These are phyloP conservation scores for Corynascus novoguineensis DNA, from an alignment of 495 filamentous ascomycete genomes.

Conservation along the genomic window DNA sequence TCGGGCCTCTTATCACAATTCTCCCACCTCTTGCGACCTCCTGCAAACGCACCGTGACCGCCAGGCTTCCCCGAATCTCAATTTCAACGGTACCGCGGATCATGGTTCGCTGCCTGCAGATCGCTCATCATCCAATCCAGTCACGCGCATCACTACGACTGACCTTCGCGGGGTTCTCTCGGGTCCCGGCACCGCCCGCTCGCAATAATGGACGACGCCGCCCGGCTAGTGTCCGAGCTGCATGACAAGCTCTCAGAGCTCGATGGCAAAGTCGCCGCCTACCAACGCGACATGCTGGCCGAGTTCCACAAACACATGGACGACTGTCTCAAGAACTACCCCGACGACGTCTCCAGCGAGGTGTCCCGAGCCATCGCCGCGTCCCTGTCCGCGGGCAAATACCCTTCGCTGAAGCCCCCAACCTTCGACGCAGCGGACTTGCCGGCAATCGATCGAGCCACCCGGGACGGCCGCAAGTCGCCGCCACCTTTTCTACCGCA, in stretches of 20 bases:
- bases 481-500: conserved; percentile 40
- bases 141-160: conserved; percentile 21
- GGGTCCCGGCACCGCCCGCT: conserved; percentile 11
- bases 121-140: conserved; percentile 14
- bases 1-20: background rate
- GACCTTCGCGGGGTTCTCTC: background rate
- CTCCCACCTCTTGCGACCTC: background rate
- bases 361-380: conserved; percentile 41
- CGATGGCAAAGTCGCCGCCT: conserved; percentile 45
- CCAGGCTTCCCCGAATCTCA: background rate
- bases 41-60: background rate
- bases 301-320: conserved; percentile 47
- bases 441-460: conserved; percentile 21
- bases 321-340: conserved; percentile 40
- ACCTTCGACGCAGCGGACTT: conserved; percentile 10
- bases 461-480: conserved; percentile 33
- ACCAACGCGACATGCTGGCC: conserved; percentile 44
- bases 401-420: conserved; percentile 34
- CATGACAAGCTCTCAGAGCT: conserved; percentile 47
- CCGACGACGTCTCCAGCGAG: conserved; percentile 40
- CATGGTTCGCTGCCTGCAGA: conserved; percentile 20
- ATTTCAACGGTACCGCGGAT: background rate
- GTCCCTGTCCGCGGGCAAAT: conserved; percentile 33
- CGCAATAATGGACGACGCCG: conserved; percentile 45
- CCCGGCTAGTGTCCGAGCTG: conserved; percentile 44